Base-by-base conservation (phyloP, 2,329 filamentous ascomycete genomes). In the Xylariaceae sp. region DNA sequence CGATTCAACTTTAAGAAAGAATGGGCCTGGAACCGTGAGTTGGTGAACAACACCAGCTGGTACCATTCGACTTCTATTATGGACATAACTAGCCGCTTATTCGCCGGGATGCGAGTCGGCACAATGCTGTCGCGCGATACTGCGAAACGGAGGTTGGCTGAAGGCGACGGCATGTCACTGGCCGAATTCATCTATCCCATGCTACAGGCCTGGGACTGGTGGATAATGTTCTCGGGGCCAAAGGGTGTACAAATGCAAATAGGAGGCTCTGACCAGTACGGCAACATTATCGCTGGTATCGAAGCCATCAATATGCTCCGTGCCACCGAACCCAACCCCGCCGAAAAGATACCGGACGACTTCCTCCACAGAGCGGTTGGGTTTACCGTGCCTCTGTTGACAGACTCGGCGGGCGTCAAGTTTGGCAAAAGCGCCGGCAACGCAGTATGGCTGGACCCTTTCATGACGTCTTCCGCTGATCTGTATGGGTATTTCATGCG, bases 161-260 rank as follows among this genome's bases (percentile, higher is more conserved):
- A 85, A 49, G 89, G 90, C 36, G 88, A 94, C 59, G 95, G 94
- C 63, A 92, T 99, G 87, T 95, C 92, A 0, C 88, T 95, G 64
- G 86, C 89, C 34, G 94, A 99, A 68, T 96, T 99, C 70, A 81
- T 85, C 40, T 99, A 99, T 67, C 94, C 95, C 1, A 74, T 99
- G 15, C 83, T 97, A 64, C 94, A 99, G 69, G 91, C 87, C 19
- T 97, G 92, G 87, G 94, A 99, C 70, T 99, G 92, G 83, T 97
- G 89, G 89, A 80, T 88, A 62, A 80, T 97, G 74, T 95, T 88
- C 71, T 70, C 64, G 57, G 79, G 81, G 44, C 77, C 79, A 21
- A 48, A 78, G 80, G 45, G 30, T 9, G 78, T 91, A 9, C 86
- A 92, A 67, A 81, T 97, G 68, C 91, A 99, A 72, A 89, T 99